Percentiles rank a stretch among this genome's conserved stretches.
Evolutionary conservation across 75 land plant species (phyloP).

Genomic region (Selaginella moellendorffii): DNA sequence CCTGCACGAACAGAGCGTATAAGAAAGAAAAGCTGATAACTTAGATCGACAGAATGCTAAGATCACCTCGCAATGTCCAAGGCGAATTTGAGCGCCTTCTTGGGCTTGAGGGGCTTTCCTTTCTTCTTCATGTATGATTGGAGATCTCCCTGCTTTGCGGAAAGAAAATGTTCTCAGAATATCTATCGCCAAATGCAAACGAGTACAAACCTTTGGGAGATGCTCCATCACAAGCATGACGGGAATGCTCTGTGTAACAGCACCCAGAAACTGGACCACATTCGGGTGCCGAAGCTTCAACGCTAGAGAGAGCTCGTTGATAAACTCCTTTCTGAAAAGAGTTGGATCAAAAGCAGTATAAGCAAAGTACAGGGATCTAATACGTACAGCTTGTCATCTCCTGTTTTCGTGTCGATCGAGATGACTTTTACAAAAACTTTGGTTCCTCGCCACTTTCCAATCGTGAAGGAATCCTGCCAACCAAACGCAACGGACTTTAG

Average conservation of each 20-base stretch:
- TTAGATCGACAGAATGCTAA: not conserved
- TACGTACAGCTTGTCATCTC: conserved; percentile 9
- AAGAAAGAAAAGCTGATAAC: not conserved
- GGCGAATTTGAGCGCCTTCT: conserved; percentile 17
- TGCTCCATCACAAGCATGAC: conserved; percentile 39
- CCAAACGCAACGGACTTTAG: too few species aligned
- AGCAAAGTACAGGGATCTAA: too few species aligned
- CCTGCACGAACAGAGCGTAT: conserved; percentile 20
- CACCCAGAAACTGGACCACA: conserved; percentile 57
- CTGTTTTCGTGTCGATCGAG: conserved; percentile 25
- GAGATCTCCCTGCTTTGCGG: conserved; percentile 15
- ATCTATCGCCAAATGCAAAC: not conserved
- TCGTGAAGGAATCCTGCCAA: conserved; percentile 48
- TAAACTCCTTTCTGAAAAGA: conserved; percentile 75
- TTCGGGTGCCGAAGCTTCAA: conserved; percentile 61
- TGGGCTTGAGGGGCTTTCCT: conserved; percentile 14
- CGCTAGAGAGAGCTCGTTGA: conserved; percentile 54
- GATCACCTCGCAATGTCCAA: conserved; percentile 26
- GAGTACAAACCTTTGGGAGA: conserved; percentile 37
- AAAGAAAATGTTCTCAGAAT: not conserved
- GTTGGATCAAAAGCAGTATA: too few species aligned
- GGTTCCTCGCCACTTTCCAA: conserved; percentile 97
- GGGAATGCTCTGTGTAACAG: conserved; percentile 30
- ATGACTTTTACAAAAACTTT: conserved; percentile 78
- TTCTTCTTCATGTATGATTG: conserved; percentile 15